Percentiles rank a stretch among this genome's conserved stretches.
These are phyloP conservation scores for Galerina sulciceps DNA, from an alignment of 768 basidiomycete species.

Conservation along the genomic window DNA sequence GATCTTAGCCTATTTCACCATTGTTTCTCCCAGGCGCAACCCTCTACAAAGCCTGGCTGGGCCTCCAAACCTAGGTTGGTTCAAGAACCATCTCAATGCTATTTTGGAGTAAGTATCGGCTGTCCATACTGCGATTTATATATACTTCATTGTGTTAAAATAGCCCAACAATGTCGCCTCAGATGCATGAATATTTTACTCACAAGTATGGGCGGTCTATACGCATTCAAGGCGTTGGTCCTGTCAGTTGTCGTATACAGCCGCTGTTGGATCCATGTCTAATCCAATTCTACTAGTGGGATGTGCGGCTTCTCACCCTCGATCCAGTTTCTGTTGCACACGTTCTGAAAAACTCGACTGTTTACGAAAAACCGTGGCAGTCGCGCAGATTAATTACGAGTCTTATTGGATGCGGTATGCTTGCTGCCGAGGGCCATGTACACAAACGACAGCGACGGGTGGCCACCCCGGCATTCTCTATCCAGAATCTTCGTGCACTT, in stretches of 20 bases:
- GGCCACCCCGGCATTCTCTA: conserved; percentile 77
- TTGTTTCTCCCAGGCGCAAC: conserved; percentile 40
- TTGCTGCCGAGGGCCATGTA: conserved; percentile 75
- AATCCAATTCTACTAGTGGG: conserved; percentile 54
- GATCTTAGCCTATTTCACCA: conserved; percentile 25
- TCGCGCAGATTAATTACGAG: conserved; percentile 74
- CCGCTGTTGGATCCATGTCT: not conserved
- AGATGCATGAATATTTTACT: conserved; percentile 55
- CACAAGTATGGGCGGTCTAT: conserved; percentile 71
- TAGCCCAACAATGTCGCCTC: conserved; percentile 59
- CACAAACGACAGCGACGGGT: conserved; percentile 85
- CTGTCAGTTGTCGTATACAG: conserved; percentile 50
- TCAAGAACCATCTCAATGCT: conserved; percentile 56
- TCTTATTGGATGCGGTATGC: conserved; percentile 84
- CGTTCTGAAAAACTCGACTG: conserved; percentile 69
- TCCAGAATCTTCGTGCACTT: conserved; percentile 75
- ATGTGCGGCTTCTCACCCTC: conserved; percentile 77
- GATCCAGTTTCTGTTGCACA: conserved; percentile 79
- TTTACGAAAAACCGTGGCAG: conserved; percentile 86
- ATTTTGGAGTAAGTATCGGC: conserved; percentile 58
- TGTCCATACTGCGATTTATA: not conserved
- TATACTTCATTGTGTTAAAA: conserved; percentile 1
- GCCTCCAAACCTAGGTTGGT: conserved; percentile 53
- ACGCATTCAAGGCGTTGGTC: conserved; percentile 67
- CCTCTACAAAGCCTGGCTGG: conserved; percentile 64